phyloP scores from a whole-genome alignment of 305 asterid genomes.

The Withania somnifera region DNA sequence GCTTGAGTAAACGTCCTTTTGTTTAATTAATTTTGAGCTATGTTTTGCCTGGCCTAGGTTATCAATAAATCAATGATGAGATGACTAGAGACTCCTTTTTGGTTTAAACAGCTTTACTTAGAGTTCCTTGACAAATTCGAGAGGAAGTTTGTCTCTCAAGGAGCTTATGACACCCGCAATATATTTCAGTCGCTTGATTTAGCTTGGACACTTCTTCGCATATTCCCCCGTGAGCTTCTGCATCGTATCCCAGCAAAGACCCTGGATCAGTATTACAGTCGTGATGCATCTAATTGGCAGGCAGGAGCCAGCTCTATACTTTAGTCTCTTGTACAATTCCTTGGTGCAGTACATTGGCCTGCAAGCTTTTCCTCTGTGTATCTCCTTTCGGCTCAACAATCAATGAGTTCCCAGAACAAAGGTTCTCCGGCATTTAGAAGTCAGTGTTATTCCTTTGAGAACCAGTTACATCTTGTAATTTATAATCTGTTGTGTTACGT shows the following conservation, averaged over 20 bases:
- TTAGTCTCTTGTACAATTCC: not conserved
- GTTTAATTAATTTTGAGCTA: not conserved
- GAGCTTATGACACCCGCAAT: constrained; percentile 97
- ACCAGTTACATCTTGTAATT: not conserved
- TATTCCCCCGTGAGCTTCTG: constrained; percentile 93
- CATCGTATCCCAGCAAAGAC: constrained; percentile 99
- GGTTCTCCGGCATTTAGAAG: not conserved
- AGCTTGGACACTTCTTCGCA: constrained; percentile 97
- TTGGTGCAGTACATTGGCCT: not conserved
- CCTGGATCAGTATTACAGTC: constrained; percentile 72
- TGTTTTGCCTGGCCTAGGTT: not conserved
- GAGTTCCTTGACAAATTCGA: constrained; percentile 97
- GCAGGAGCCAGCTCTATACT: constrained; percentile 4
- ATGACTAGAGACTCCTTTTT: not conserved
- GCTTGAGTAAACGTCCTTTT: not conserved
- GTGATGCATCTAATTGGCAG: constrained; percentile 61
- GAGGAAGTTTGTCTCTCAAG: constrained; percentile 93
- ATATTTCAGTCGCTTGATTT: constrained; percentile 92
- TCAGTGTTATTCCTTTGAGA: not conserved
- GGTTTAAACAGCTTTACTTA: constrained; percentile 57
- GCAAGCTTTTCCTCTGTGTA: not conserved
- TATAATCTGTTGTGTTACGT: not conserved
- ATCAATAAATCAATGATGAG: not conserved
- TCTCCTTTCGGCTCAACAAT: not conserved
- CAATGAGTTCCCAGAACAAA: not conserved